Evolutionary conservation across 768 basidiomycete genomes (phyloP).

Genomic region (Hygrophorus russula): DNA sequence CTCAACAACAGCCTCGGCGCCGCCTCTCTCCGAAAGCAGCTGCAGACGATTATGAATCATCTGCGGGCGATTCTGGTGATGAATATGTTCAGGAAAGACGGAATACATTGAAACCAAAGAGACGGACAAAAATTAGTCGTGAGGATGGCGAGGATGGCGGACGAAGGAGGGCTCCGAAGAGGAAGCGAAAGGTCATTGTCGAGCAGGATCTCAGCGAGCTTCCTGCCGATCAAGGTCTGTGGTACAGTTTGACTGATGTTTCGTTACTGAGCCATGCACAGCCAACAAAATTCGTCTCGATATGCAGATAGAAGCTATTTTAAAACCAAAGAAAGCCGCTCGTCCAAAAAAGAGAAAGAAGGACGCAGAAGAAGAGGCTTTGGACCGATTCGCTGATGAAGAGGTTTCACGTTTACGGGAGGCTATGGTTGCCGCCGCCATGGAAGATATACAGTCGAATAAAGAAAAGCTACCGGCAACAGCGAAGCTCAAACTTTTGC

Average conservation of each 20-base stretch:
- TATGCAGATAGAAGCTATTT: slow-evolving; percentile 77
- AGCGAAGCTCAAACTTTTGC: slow-evolving; percentile 72
- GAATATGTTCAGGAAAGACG: slow-evolving; percentile 34
- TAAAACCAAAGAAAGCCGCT: slow-evolving; percentile 66
- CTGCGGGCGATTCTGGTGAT: slow-evolving; percentile 35
- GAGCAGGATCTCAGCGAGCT: slow-evolving; percentile 60
- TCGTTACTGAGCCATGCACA: slow-evolving; percentile 18
- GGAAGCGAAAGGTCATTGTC: slow-evolving; percentile 49
- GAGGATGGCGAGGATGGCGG: slow-evolving; percentile 19
- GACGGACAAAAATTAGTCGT: slow-evolving; percentile 14
- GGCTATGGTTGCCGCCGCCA: slow-evolving; percentile 78
- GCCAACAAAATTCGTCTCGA: slow-evolving; percentile 71
- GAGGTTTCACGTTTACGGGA: slow-evolving; percentile 85
- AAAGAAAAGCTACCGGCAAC: slow-evolving; percentile 71
- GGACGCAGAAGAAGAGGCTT: slow-evolving; percentile 64
- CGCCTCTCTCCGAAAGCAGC: slow-evolving; percentile 16
- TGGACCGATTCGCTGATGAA: slow-evolving; percentile 84
- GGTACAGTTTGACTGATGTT: background rate
- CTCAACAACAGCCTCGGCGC: slow-evolving; percentile 29
- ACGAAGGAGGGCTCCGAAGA: slow-evolving; percentile 22
- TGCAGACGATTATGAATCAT: slow-evolving; percentile 41
- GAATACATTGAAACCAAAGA: slow-evolving; percentile 22
- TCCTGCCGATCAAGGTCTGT: slow-evolving; percentile 68
- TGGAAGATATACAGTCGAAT: slow-evolving; percentile 75
- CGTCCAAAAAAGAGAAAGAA: slow-evolving; percentile 63